Base-by-base conservation (phyloP, 768 basidiomycete species). In the Cystobasidium ongulense region DNA sequence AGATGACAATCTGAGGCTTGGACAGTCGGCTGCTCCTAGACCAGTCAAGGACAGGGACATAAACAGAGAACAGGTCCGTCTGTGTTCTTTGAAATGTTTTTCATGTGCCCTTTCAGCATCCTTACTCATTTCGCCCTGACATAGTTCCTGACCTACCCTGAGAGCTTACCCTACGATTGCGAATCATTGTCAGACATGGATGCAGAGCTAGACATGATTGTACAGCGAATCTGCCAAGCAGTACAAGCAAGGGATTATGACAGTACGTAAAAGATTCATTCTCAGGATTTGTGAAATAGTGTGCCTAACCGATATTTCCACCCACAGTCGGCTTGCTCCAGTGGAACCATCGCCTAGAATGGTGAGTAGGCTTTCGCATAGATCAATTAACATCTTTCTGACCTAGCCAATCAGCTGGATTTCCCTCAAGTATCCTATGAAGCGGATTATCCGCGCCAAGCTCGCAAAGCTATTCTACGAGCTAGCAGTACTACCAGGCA, bases 401-500 rank as follows among this genome's bases (percentile, higher is more conserved):
- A 76, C 52, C 18, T 54, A 31, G n/a, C 35, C 46, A 52, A 15
- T 53, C 15, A 91, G 90, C 79, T 92, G 91, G 90, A 81, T 82
- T 54, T 88, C 88, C 83, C 85, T 93, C 80, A 90, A 91, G 79
- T 92, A 92, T 79, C 91, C 90, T 39, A 88, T 94, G 78, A 90
- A 90, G 70, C 88, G 89, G 79, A 87, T 87, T 74, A 88, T 87
- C 77, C 85, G 91, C 70, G 86, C 92, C 66, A 84, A 82, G 50
- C 83, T 94, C 35, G 87, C 88, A 59, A 89, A 87, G 81, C 81
- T 94, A 2, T 93, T 90, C 82, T 94, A 88, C 79, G 85, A 90
- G 80, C 79, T 92, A 41, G 85, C 86, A 80, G 85, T 80, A 41
- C 63, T 78, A 10, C 90, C 91, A 17, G 90, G 90, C 59, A 87